Evolutionary conservation across 176 grass and related monocot genomes (phyloP), one percentile per base, ranked within the genome.

Genomic region (Phoenix roebelenii): DNA sequence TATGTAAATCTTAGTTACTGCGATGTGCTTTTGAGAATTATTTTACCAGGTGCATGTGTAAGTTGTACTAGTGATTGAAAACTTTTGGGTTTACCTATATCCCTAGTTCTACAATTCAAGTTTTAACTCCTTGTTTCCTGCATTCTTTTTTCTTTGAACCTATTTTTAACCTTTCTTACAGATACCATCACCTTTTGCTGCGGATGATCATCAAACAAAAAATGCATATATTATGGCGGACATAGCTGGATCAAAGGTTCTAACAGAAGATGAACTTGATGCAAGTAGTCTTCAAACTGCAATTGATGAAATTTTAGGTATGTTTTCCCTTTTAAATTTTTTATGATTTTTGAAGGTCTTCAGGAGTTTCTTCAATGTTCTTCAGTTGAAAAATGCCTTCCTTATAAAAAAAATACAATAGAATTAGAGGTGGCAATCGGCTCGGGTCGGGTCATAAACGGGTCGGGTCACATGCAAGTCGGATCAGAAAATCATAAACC

Each of bases 211-310:
- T 74, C 82, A 95, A 75, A 86, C 82, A 3, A 95, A 89, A 83
- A 95, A 89, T 86, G 85, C 90, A 63, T 95, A 89, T 75, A 95
- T 95, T 59, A 95, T 95, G 90, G 79, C 82, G 56, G 90, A 95
- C 50, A 55, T 95, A 78, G 78, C 78, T 60, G 90, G 90, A 57
- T 87, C 90, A 53, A 95, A 86, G 73, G 85, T 95, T 57, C 63
- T 95, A 59, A 89, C 85, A 0, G 90, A 89, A 84, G 90, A 89
- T 66, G 90, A 89, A 75, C 82, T 95, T 69, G 85, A 95, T 73
- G 81, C 90, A 66, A 83, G 79, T 76, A 86, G 82, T 63, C 85
- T 95, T 55, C 81, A 70, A 83, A 59, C 44, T 57, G 68, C 73
- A 63, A 78, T 89, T 79, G 73, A 89, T 81, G 79, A 95, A 73